These are phyloP conservation scores for Hymenoscyphus linearis DNA, from an alignment of 2,329 filamentous ascomycete species.

Conservation along the genomic window DNA sequence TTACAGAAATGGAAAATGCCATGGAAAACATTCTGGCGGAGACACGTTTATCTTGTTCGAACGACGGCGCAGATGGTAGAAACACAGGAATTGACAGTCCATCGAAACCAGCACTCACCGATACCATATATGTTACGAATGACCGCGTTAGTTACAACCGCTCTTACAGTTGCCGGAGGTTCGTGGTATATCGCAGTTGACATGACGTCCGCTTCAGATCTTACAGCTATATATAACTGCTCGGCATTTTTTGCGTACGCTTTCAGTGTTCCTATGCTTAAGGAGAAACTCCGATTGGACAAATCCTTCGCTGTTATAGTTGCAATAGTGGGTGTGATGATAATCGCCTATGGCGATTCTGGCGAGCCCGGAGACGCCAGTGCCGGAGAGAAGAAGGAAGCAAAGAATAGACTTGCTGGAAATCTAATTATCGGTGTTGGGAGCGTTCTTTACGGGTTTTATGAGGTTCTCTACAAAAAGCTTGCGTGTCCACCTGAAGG, in stretches of 20 bases:
- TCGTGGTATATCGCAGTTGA: conserved; percentile 96
- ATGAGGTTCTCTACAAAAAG: conserved; percentile 95
- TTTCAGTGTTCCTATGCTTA: conserved; percentile 85
- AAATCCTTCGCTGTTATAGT: conserved; percentile 84
- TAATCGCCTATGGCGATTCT: conserved; percentile 90
- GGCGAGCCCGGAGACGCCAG: conserved; percentile 50
- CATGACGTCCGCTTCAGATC: conserved; percentile 84
- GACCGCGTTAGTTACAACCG: conserved; percentile 75
- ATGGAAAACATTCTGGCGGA: conserved; percentile 81
- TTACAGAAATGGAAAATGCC: conserved; percentile 72
- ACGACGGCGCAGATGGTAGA: conserved; percentile 81
- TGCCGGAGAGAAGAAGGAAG: conserved; percentile 42
- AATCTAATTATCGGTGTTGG: conserved; percentile 91
- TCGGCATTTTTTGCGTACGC: conserved; percentile 98
- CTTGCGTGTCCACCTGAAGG: conserved; percentile 90
- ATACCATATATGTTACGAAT: conserved; percentile 72
- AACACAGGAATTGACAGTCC: conserved; percentile 65
- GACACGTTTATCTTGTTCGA: conserved; percentile 57
- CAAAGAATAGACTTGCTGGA: conserved; percentile 67
- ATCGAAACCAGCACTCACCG: conserved; percentile 46
- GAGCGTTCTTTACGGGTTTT: conserved; percentile 89
- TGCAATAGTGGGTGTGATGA: conserved; percentile 81
- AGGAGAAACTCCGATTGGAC: conserved; percentile 75
- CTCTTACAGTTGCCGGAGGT: conserved; percentile 83
- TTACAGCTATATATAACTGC: conserved; percentile 99